phyloP scores from a whole-genome alignment of 345 rosid species.

The Eucalyptus pauciflora region DNA sequence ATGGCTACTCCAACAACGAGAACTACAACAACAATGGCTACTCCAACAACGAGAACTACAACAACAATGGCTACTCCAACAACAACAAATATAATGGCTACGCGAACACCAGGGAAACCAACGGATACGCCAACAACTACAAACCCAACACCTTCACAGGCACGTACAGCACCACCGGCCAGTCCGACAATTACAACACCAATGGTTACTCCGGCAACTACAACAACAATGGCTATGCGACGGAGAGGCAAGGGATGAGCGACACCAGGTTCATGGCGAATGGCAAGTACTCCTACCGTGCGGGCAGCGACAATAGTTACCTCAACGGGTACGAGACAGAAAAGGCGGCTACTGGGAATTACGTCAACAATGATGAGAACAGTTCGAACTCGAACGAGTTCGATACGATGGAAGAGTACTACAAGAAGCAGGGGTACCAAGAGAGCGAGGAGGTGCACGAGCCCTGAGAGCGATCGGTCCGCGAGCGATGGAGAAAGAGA shows the following conservation, averaged over 20 bases:
- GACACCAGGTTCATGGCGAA: slow-evolving; percentile 43
- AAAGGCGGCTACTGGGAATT: not conserved
- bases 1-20: not conserved
- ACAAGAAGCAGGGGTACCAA: slow-evolving; percentile 21
- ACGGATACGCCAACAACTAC: not conserved
- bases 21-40: not conserved
- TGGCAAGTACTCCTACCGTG: slow-evolving; percentile 26
- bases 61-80: not conserved
- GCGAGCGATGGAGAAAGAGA: not conserved
- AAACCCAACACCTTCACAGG: not conserved
- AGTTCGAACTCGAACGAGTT: slow-evolving; percentile 13
- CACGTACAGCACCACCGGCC: not conserved
- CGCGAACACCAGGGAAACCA: not conserved
- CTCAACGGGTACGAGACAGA: not conserved
- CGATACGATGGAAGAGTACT: slow-evolving; percentile 47
- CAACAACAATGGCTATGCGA: slow-evolving; percentile 7
- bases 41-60: not conserved
- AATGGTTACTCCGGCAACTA: not conserved
- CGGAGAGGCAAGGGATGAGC: slow-evolving; percentile 47
- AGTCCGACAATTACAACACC: not conserved
- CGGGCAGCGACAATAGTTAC: slow-evolving; percentile 2
- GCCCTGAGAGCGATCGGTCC: slow-evolving; percentile 17
- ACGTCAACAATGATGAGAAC: not conserved
- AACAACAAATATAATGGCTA: not conserved
- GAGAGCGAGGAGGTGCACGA: slow-evolving; percentile 9